Base-by-base conservation (phyloP, 192 early-diverging fungal genomes). In the Linnemannia elongata region DNA sequence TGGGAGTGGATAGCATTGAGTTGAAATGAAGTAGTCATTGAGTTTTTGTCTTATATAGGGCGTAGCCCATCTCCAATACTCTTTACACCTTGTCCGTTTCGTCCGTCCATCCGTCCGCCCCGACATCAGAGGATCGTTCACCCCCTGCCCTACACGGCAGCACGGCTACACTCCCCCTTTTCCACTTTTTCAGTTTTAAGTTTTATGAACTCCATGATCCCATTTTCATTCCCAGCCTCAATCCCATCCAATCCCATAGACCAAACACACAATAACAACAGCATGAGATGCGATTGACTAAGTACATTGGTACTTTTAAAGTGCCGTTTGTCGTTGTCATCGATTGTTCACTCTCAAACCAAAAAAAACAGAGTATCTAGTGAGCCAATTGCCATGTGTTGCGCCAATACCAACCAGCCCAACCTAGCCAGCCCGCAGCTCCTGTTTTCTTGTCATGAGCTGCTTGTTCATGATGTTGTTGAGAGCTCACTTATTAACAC, bases 201-300 rank as follows among this genome's bases (percentile, higher is more conserved):
- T 72, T 72, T 72, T 42, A 72, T 72, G 70, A 72, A 72, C 39
- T 72, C 39, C 70, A 33, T 66, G 27, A 9, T 66, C 60, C n/a
- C 3, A 30, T 66, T 66, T 66, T 66, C 60, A 66, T 66, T 35
- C 35, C 60, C 60, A 33, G 27, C n/a, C 55, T 27, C 55, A 60
- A n/a, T 12, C 55, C 27, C 60, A 63, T 63, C 47, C 45, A 7
- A 47, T 47, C 1, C 13, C 47, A 49, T 49, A 10, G n/a, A 17
- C 17, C 47, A 49, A 12, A 49, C 15, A 49, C 47, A 49, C 10
- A 49, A 12, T 15, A 10, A n/a, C n/a, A n/a, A n/a, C n/a, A n/a
- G n/a, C 60, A 66, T 66, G 60, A 66, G 27, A 66, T 66, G 60
- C 9, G 60, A 66, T 8, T 33, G 27, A 66, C n/a, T 33, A 30